Evolutionary conservation across 306 rosid species (phyloP), one percentile per base, ranked within the genome.

Genomic region (barrel medic (Medicago truncatula)): DNA sequence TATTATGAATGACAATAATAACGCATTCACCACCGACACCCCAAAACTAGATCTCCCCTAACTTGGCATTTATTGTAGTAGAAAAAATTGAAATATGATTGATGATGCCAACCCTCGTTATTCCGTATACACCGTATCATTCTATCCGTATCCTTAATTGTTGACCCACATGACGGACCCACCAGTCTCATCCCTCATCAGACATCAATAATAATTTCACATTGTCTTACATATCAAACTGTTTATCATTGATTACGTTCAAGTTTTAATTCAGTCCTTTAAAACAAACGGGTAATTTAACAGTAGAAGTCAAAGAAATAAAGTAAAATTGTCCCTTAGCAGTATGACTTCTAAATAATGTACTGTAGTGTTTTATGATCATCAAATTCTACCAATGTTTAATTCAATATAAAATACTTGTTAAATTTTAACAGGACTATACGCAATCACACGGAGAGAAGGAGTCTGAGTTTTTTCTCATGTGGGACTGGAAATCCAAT

Each of bases 401-500:
- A 49, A 18, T 41, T 40, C 1, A 56, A 21, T 21, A 18, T 12
- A 9, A 56, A 56, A 56, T 15, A 56, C 31, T 18, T 38, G 28
- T 41, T 62, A 62, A 40, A 50, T 62, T 54, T 15, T 17, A 44
- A 74, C 91, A 90, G 98, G 98, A 73, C 75, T 66, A 86, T 90
- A 52, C 88, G 87, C 63, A 95, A 92, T 52, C 69, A 86, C 70
- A 90, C 93, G 1, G 88, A 76, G 31, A 82, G 98, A 49, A 88
- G 99, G 83, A 89, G 83, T 5, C 82, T 95, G 84, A 90, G 88
- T 15, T 95, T 58, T 66, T 92, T 95, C 87, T 81, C 98, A n/a
- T 95, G 98, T 8, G 92, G 84, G 44, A 89, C 90, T 2, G 99
- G 99, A 10, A 95, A 95, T 28, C 97, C 99, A 17, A 88, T 95